Base-by-base conservation (phyloP, 1,284 basidiomycete genomes). In the Ceratobasidium sp. region DNA sequence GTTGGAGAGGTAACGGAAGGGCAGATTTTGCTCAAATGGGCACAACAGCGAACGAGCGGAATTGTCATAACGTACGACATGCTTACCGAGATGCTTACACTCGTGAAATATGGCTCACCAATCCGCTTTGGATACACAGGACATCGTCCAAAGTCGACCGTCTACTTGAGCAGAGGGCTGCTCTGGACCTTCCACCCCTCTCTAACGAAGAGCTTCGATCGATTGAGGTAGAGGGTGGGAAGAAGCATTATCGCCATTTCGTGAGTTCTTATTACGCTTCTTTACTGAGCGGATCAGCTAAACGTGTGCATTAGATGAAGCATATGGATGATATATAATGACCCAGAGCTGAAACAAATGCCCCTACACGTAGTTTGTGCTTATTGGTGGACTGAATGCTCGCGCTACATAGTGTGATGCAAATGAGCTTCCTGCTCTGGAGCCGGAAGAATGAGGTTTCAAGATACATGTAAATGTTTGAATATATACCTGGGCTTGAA, bases 1-100 rank as follows among this genome's bases (percentile, higher is more conserved):
- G 56, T 71, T 67, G 24, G 76, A 50, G 81, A 86, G 8, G 87
- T 91, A 33, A 87, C 89, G 31, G 79, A 83, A 11, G 84, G 86
- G 1, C 87, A 90, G 75, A 87, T 90, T 9, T 82, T 93, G 56
- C 81, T 86, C 29, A 89, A 90, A 78, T 93, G 90, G 90, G 41
- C 69, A n/a, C 56, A 69, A 29, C 62, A 73, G 29, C 56, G 56
- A 62, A 63, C 66, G 19, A 57, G 45, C 48, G 72, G 64, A 19
- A 33, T 76, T 24, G 29, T 73, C 19, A 74, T 76, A 22, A 76
- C 75, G 75, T 76, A 27, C 33, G 75, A 50, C n/a, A 1, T 17
- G 15, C 15, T 24, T 54, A 48, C 29, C 27, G 11, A 41, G 11
- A 11, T 41, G 36, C 11, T 11, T 5, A 41, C 36, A 11, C 36